Evolutionary conservation across 768 basidiomycete species (phyloP).

Genomic region (Imleria badia): DNA sequence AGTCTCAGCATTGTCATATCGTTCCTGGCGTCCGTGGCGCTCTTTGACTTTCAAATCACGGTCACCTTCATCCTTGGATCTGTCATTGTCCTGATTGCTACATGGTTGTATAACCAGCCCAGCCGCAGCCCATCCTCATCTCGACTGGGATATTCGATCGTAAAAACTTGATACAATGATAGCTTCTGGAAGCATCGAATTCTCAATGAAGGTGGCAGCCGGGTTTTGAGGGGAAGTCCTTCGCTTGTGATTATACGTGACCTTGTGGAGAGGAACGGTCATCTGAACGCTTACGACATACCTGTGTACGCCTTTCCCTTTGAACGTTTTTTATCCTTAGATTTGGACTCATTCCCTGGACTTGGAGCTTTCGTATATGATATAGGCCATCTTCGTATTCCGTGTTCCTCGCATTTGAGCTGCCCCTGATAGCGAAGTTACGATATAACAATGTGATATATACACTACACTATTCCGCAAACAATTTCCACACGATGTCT

Average conservation of each 20-base stretch:
- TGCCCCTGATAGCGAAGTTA: slow-evolving; percentile 18
- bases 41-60: slow-evolving; percentile 89
- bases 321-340: slow-evolving; percentile 26
- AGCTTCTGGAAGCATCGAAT: slow-evolving; percentile 2
- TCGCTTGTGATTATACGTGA: slow-evolving; percentile 3
- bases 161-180: slow-evolving; percentile 26
- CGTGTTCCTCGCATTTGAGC: slow-evolving; percentile 2
- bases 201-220: neutral
- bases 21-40: slow-evolving; percentile 86
- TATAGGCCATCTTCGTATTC: slow-evolving; percentile 21
- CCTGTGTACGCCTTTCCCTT: slow-evolving; percentile 18
- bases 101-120: slow-evolving; percentile 88
- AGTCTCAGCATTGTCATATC: slow-evolving; percentile 92
- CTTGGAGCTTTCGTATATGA: slow-evolving; percentile 20
- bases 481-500: slow-evolving; percentile 2
- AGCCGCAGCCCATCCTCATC: slow-evolving; percentile 34
- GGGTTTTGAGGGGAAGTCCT: neutral
- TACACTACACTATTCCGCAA: slow-evolving; percentile 26
- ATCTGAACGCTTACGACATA: slow-evolving; percentile 20
- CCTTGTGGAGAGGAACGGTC: neutral
- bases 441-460: slow-evolving; percentile 30
- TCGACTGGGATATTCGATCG: slow-evolving; percentile 27
- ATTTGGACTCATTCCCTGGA: slow-evolving; percentile 29
- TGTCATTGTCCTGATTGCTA: slow-evolving; percentile 79
- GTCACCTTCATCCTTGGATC: slow-evolving; percentile 84